These are phyloP conservation scores for Trichosanthes cucumerina DNA, from an alignment of 306 rosid genomes.

Conservation along the genomic window DNA sequence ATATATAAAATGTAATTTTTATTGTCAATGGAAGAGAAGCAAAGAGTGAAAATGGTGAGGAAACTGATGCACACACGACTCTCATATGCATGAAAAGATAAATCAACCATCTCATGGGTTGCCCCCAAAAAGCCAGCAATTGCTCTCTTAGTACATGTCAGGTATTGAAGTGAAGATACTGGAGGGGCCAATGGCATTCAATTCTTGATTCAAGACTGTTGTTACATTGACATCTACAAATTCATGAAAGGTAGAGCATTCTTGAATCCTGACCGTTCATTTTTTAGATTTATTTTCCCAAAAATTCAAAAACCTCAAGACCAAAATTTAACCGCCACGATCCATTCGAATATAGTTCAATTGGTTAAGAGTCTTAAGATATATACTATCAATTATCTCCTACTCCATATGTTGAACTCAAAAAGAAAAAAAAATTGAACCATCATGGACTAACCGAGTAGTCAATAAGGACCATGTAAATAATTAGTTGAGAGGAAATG, in stretches of 20 bases:
- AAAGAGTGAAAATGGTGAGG: background rate
- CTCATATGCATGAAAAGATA: background rate
- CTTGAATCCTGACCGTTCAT: background rate
- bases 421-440: too few species aligned
- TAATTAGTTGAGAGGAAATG: too few species aligned
- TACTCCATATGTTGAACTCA: too few species aligned
- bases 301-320: background rate
- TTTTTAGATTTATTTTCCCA: background rate
- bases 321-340: background rate
- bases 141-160: background rate
- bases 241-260: background rate
- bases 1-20: too few species aligned
- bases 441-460: background rate
- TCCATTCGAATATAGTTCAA: too few species aligned
- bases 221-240: background rate
- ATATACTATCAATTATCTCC: too few species aligned
- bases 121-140: background rate
- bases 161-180: background rate
- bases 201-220: background rate
- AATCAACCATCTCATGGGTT: conserved; percentile 8
- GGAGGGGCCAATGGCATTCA: conserved; percentile 1
- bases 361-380: too few species aligned
- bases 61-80: background rate
- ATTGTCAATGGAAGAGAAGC: background rate
- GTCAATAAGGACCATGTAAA: too few species aligned